These are phyloP conservation scores for Claviceps monticola DNA, from an alignment of 2,329 filamentous ascomycete species.

Conservation along the genomic window DNA sequence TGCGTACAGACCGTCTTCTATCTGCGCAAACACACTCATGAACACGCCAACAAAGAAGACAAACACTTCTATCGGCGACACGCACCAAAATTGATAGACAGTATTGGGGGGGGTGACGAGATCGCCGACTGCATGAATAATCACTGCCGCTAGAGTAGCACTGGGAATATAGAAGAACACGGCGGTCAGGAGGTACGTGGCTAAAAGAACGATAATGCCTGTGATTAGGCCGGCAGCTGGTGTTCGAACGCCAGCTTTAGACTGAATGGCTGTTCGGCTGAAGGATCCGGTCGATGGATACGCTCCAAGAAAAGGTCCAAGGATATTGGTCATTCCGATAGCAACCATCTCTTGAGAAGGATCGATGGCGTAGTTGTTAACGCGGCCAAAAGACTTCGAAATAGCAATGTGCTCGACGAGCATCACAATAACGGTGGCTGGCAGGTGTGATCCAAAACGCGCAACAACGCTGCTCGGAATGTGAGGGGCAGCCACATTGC, in stretches of 20 bases:
- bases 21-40: slow-evolving; percentile 74
- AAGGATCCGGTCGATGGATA: slow-evolving; percentile 94
- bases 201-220: slow-evolving; percentile 69
- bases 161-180: slow-evolving; percentile 92
- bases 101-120: slow-evolving; percentile 83
- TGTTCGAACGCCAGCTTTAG: slow-evolving; percentile 87
- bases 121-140: slow-evolving; percentile 91
- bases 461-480: slow-evolving; percentile 54
- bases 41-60: slow-evolving; percentile 91
- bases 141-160: slow-evolving; percentile 69
- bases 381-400: slow-evolving; percentile 86
- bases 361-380: slow-evolving; percentile 94
- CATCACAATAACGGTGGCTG: slow-evolving; percentile 81
- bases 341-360: slow-evolving; percentile 93
- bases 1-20: slow-evolving; percentile 86
- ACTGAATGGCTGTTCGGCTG: slow-evolving; percentile 91
- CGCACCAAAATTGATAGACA: slow-evolving; percentile 88
- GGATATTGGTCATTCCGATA: slow-evolving; percentile 78
- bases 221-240: slow-evolving; percentile 85
- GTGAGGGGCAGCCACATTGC: slow-evolving; percentile 59
- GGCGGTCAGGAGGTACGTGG: slow-evolving; percentile 75
- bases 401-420: slow-evolving; percentile 96
- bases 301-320: slow-evolving; percentile 82
- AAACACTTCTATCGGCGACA: slow-evolving; percentile 76
- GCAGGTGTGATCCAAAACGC: slow-evolving; percentile 58